phyloP scores from a whole-genome alignment of 2,329 filamentous ascomycete species.

The Colletotrichum liaoningense region DNA sequence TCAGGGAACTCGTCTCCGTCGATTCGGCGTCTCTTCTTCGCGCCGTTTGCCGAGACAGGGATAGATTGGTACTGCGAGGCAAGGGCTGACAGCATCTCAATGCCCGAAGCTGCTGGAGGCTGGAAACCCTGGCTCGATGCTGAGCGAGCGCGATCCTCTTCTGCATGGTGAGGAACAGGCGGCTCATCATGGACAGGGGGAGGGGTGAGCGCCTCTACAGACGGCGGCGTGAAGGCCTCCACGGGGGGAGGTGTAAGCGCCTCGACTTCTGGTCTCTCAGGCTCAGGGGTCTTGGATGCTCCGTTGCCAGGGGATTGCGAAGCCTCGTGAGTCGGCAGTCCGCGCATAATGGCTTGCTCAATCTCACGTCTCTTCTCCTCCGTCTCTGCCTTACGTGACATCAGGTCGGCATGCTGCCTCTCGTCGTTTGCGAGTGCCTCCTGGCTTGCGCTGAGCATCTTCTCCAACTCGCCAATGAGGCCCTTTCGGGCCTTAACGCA shows the following conservation, averaged over 20 bases:
- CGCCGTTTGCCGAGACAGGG: slow-evolving; percentile 61
- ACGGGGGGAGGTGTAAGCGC: slow-evolving; percentile 84
- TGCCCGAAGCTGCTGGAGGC: slow-evolving; percentile 43
- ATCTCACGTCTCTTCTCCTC: slow-evolving; percentile 89
- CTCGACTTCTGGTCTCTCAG: slow-evolving; percentile 83
- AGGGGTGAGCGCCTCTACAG: slow-evolving; percentile 40
- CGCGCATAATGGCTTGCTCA: slow-evolving; percentile 90
- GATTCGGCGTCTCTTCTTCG: slow-evolving; percentile 67
- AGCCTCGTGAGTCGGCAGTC: slow-evolving; percentile 71
- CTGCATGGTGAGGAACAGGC: slow-evolving; percentile 37
- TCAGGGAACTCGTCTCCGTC: slow-evolving; percentile 65
- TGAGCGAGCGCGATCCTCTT: slow-evolving; percentile 32
- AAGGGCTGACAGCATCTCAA: slow-evolving; percentile 53
- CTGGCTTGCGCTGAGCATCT: slow-evolving; percentile 80
- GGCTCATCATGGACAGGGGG: slow-evolving; percentile 38
- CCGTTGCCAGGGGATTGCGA: slow-evolving; percentile 60
- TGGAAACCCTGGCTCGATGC: slow-evolving; percentile 38
- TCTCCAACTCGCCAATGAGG: slow-evolving; percentile 84
- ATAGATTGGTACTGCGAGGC: slow-evolving; percentile 61
- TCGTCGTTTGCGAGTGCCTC: slow-evolving; percentile 78
- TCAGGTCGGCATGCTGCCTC: slow-evolving; percentile 70
- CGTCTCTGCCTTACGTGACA: slow-evolving; percentile 75
- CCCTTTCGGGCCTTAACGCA: slow-evolving; percentile 86
- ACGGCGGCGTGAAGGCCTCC: slow-evolving; percentile 50
- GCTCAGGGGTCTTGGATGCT: slow-evolving; percentile 56